These are phyloP conservation scores for Graphilbum ipis-grandicollis DNA, from an alignment of 2,329 filamentous ascomycete species.

Conservation along the genomic window DNA sequence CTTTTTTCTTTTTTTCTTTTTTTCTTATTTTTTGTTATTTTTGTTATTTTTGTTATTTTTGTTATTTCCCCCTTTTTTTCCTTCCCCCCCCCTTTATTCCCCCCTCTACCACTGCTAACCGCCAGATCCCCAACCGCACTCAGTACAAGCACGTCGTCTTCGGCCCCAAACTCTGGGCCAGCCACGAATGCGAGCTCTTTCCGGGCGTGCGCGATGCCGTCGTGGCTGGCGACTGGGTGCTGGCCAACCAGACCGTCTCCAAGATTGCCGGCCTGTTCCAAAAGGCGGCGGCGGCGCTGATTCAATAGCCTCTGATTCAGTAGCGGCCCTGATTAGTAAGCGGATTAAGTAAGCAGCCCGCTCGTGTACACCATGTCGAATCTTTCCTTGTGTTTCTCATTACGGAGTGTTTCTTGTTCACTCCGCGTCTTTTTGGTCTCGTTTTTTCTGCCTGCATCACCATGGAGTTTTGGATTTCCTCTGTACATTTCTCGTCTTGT, in stretches of 20 bases:
- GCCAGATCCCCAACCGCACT: conserved; percentile 61
- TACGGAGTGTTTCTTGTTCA: not conserved
- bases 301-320: too few relatives aligned
- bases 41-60: not conserved
- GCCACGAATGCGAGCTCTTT: conserved; percentile 51
- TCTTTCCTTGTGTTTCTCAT: too few relatives aligned
- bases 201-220: conserved; percentile 75
- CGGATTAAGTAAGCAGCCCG: too few relatives aligned
- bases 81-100: not conserved
- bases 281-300: conserved; percentile 29
- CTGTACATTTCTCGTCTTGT: not conserved
- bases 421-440: too few relatives aligned
- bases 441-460: not conserved
- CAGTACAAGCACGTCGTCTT: conserved; percentile 93
- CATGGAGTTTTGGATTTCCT: not conserved
- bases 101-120: not conserved
- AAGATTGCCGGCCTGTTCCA: conserved; percentile 54
- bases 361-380: too few relatives aligned
- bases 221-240: conserved; percentile 50
- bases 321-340: too few relatives aligned
- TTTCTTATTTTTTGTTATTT: not conserved
- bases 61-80: not conserved
- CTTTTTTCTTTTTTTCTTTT: not conserved
- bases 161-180: conserved; percentile 64
- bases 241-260: conserved; percentile 49